phyloP scores from a whole-genome alignment of 805 yeast genomes.

The Lipomyces oligophaga region DNA sequence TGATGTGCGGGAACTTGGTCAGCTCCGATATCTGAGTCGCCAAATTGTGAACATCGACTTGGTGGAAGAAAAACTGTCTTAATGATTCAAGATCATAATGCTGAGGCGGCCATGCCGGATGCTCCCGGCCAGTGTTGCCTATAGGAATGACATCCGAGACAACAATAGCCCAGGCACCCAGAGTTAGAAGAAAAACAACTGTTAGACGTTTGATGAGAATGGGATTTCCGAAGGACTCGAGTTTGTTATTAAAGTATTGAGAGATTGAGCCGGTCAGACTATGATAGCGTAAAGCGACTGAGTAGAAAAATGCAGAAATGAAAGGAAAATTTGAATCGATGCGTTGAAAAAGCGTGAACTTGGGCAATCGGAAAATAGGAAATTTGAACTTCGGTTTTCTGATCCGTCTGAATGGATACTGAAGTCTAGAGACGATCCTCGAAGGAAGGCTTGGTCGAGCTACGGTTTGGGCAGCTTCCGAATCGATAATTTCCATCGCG shows the following conservation, averaged over 20 bases:
- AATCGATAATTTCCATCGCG: slow-evolving; percentile 48
- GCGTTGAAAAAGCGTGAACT: slow-evolving; percentile 32
- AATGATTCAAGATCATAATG: slow-evolving; percentile 60
- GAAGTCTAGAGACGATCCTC: slow-evolving; percentile 15
- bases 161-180: slow-evolving; percentile 54
- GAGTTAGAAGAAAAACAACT: slow-evolving; percentile 64
- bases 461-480: slow-evolving; percentile 13
- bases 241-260: slow-evolving; percentile 32
- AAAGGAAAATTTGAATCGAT: slow-evolving; percentile 8
- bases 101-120: slow-evolving; percentile 36
- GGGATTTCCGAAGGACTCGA: slow-evolving; percentile 78
- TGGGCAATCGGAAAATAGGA: slow-evolving; percentile 28
- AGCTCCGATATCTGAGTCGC: slow-evolving; percentile 66
- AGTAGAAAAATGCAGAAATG: slow-evolving; percentile 8
- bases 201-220: slow-evolving; percentile 71
- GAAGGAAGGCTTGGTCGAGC: slow-evolving; percentile 20
- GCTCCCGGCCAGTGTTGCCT: slow-evolving; percentile 1
- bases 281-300: slow-evolving; percentile 3
- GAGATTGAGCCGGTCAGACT: slow-evolving; percentile 5
- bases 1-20: slow-evolving; percentile 76
- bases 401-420: slow-evolving; percentile 3
- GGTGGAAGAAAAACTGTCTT: slow-evolving; percentile 46
- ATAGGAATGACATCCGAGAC: slow-evolving; percentile 52
- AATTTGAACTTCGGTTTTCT: slow-evolving; percentile 1
- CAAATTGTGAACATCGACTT: slow-evolving; percentile 54